Percentiles rank a stretch among this genome's conserved stretches.
Evolutionary conservation across 2,329 filamentous ascomycete species (phyloP).

Genomic region (Alternaria sp.): DNA sequence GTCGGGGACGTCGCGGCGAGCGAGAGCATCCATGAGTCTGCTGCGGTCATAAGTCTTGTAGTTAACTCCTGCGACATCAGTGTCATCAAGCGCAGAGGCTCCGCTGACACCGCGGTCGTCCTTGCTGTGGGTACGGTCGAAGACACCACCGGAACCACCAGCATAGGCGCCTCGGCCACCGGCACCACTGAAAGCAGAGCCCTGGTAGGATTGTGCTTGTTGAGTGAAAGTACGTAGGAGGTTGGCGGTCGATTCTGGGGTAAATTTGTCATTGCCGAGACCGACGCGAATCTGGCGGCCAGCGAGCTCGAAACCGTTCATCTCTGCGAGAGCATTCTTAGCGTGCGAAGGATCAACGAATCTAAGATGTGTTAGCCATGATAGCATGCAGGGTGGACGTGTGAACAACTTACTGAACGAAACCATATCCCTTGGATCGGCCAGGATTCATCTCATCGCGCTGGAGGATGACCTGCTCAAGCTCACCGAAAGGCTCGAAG

Average conservation of each 20-base stretch:
- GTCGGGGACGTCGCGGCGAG: slow-evolving; percentile 79
- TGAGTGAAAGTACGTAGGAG: slow-evolving; percentile 89
- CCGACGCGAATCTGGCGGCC: slow-evolving; percentile 97
- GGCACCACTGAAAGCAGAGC: slow-evolving; percentile 88
- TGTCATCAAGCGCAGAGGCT: slow-evolving; percentile 94
- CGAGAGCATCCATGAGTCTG: slow-evolving; percentile 97
- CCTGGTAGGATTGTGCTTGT: slow-evolving; percentile 71
- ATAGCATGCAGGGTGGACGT: not conserved
- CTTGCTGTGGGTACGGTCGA: slow-evolving; percentile 88
- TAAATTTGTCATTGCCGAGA: slow-evolving; percentile 99
- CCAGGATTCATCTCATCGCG: slow-evolving; percentile 80
- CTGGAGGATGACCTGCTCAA: slow-evolving; percentile 96
- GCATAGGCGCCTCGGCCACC: slow-evolving; percentile 86
- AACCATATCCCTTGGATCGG: slow-evolving; percentile 82
- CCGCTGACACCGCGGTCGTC: slow-evolving; percentile 88
- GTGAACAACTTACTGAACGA: slow-evolving; percentile 83
- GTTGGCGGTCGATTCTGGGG: slow-evolving; percentile 92
- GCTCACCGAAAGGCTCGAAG: slow-evolving; percentile 96
- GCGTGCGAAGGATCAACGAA: slow-evolving; percentile 91
- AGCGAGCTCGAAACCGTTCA: slow-evolving; percentile 99
- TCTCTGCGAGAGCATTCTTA: slow-evolving; percentile 94
- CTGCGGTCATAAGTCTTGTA: slow-evolving; percentile 99
- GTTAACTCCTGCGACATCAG: slow-evolving; percentile 96
- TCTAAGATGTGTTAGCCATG: slow-evolving; percentile 61
- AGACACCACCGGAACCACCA: slow-evolving; percentile 73